Conservation (phyloP, 345 rosid species). For the Pugionium dolabratum region DNA sequence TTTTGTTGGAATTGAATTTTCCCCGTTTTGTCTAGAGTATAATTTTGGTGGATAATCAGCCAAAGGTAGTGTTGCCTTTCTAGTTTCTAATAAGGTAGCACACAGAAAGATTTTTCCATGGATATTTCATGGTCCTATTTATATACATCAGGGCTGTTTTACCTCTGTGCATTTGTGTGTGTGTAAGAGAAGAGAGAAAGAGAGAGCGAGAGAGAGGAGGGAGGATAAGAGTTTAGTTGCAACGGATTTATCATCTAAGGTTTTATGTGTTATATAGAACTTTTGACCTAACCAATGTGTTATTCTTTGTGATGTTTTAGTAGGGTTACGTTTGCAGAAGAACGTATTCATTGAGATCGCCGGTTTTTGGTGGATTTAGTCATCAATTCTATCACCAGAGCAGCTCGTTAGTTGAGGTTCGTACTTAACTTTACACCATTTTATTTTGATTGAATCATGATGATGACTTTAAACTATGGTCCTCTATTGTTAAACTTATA, state of each 20-base stretch:
- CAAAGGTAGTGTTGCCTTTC: conserved; percentile 10
- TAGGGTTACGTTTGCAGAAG: conserved; percentile 69
- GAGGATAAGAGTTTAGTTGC: too few species aligned
- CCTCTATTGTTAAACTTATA: conserved; percentile 1
- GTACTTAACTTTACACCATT: background rate
- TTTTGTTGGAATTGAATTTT: conserved; percentile 12
- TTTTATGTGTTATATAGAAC: too few species aligned
- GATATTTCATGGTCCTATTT: background rate
- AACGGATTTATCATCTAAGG: too few species aligned
- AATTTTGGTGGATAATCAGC: background rate
- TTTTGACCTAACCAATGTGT: conserved; percentile 36
- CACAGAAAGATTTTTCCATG: conserved; percentile 8
- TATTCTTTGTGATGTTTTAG: conserved; percentile 55
- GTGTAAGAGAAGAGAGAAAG: background rate
- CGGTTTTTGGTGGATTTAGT: conserved; percentile 44
- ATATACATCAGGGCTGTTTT: background rate
- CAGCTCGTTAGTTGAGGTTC: conserved; percentile 73
- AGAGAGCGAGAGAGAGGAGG: background rate
- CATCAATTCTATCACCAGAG: conserved; percentile 69
- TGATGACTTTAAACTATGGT: background rate
- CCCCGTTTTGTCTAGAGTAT: background rate
- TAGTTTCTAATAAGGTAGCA: conserved; percentile 21
- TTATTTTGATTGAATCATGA: background rate
- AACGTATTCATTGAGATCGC: conserved; percentile 47
- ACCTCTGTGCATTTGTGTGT: background rate